Conservation (phyloP, 1,284 basidiomycete genomes). For the Cryptococcus jaspeensis region DNA sequence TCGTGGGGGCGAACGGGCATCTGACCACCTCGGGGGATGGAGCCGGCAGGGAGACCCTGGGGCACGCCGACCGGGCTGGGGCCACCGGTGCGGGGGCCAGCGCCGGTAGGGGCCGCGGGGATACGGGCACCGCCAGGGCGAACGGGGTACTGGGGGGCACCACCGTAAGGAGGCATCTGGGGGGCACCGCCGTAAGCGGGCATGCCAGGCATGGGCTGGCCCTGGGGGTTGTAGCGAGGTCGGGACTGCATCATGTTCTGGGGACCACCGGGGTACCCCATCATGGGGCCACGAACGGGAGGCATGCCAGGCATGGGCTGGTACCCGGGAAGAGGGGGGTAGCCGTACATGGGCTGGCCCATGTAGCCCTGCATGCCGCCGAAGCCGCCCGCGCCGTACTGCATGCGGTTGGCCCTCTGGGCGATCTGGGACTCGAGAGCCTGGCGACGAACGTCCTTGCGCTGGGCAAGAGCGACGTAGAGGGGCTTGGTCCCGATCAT, state of each 20-base stretch:
- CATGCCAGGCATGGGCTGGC: conserved; percentile 58
- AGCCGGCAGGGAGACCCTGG: conserved; percentile 52
- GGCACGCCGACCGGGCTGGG: conserved; percentile 50
- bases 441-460: conserved; percentile 96
- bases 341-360: conserved; percentile 79
- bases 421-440: conserved; percentile 98
- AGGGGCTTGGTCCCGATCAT: conserved; percentile 99
- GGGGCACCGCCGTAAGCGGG: conserved; percentile 58
- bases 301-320: conserved; percentile 47
- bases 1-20: conserved; percentile 50
- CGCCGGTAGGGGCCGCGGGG: conserved; percentile 54
- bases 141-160: conserved; percentile 44
- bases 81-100: conserved; percentile 49
- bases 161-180: conserved; percentile 58
- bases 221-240: conserved; percentile 74
- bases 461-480: conserved; percentile 98
- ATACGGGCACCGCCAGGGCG: conserved; percentile 39
- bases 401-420: conserved; percentile 86
- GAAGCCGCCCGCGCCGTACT: conserved; percentile 83
- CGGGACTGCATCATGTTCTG: conserved; percentile 66
- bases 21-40: conserved; percentile 47
- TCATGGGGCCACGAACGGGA: conserved; percentile 64
- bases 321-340: conserved; percentile 71
- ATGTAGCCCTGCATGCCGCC: conserved; percentile 70
- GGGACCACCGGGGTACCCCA: conserved; percentile 64